Evolutionary conservation across 140 eudicot genomes (phyloP).

Genomic region (Anethum foeniculum): DNA sequence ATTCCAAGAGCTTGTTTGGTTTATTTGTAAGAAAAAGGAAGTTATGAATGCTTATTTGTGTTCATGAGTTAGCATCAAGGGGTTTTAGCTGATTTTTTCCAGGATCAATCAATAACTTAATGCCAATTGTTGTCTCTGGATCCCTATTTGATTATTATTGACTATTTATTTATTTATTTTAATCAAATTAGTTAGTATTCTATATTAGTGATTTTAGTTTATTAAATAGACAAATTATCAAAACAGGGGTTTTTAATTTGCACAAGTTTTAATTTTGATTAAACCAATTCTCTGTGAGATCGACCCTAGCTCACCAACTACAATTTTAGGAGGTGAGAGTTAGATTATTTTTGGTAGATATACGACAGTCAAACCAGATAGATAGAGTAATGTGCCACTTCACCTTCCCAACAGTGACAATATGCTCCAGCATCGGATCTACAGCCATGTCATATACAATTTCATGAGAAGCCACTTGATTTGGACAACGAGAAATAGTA

Average conservation of each 20-base stretch:
- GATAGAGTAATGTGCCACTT: not conserved
- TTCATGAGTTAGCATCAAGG: not conserved
- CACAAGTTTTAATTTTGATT: not conserved
- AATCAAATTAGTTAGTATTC: no score
- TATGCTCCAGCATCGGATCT: constrained; percentile 35
- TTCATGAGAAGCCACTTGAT: constrained; percentile 33
- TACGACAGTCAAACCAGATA: not conserved
- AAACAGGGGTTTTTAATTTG: not conserved
- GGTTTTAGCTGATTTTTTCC: no score
- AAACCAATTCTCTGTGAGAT: not conserved
- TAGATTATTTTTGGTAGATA: no score
- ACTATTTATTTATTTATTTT: no score
- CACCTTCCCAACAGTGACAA: constrained; percentile 54
- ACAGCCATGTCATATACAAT: constrained; percentile 39
- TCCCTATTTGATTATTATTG: not conserved
- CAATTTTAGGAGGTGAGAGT: no score
- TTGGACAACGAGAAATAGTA: constrained; percentile 33
- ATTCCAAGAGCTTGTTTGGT: not conserved
- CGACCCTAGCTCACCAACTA: not conserved
- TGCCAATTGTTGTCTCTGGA: not conserved
- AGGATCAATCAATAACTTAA: not conserved
- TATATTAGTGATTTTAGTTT: not conserved
- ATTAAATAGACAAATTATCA: not conserved
- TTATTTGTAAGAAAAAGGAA: not conserved
- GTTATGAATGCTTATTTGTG: not conserved